Base-by-base conservation (phyloP, 1,139 yeast species). In the Yamadazyma pseudoaaseri region DNA sequence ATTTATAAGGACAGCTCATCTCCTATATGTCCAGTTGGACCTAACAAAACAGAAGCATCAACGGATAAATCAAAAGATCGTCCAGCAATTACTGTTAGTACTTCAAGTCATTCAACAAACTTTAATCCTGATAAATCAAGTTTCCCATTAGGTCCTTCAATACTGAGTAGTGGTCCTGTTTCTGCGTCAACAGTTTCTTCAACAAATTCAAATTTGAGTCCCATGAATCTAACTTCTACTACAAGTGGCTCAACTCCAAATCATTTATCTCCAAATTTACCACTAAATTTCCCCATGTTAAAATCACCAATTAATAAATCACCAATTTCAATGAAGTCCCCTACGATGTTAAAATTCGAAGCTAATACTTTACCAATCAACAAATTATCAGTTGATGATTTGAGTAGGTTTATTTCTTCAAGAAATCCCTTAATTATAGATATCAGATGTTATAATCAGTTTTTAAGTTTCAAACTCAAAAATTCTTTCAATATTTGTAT, bases 371-470 rank as follows among this genome's bases (percentile, higher is more conserved):
- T 37, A n/a, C 36, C 37, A 3, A 21, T 37, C 10, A 31, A 32
- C 5, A 23, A 16, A 12, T 17, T 34, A 1, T 7, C n/a, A 7
- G 9, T 24, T 5, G 17, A 17, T 11, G 31, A 34, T 6, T 11
- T 37, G 14, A 25, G 14, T 7, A 7, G 3, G 22, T 37, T 37
- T 20, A 27, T 37, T 8, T 5, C 9, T 9, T 10, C n/a, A 3
- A 20, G 30, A 5, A 18, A 27, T 8, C 38, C 41, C 1, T 28
- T 63, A 6, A 48, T 65, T n/a, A 47, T 67, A 28, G 74, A 69
- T 43, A 56, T 58, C 16, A 49, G 74, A 16, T 65, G 70, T 5
- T 68, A 52, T 45, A 67, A 65, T 43, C 43, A 52, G 25, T 69
- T 53, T 41, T 49, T 58, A 8, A 48, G 44, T 11, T 48, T 59